Percentiles rank a stretch among this genome's conserved stretches.
These are phyloP conservation scores for Penicillium desertorum DNA, from an alignment of 495 filamentous ascomycete species.

Conservation along the genomic window DNA sequence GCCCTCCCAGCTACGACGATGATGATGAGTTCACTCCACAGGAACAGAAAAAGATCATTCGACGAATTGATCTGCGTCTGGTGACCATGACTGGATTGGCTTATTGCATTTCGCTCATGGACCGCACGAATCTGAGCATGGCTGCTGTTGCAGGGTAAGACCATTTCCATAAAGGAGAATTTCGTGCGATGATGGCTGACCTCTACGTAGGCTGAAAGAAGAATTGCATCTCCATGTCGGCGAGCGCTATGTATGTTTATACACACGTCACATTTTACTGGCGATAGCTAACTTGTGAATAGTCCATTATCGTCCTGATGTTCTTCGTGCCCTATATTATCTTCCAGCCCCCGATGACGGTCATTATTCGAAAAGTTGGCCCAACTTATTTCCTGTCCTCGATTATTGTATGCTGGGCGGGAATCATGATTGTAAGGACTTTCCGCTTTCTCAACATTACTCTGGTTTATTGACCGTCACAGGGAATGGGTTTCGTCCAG, in stretches of 20 bases:
- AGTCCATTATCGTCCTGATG: slow-evolving; percentile 59
- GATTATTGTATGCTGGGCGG: slow-evolving; percentile 56
- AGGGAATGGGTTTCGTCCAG: slow-evolving; percentile 60
- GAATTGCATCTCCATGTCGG: slow-evolving; percentile 50
- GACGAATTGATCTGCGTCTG: slow-evolving; percentile 60
- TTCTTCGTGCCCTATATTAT: slow-evolving; percentile 68
- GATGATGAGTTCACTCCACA: slow-evolving; percentile 39
- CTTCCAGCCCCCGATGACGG: slow-evolving; percentile 60
- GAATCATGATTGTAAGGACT: slow-evolving; percentile 40
- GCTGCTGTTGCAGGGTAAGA: slow-evolving; percentile 60
- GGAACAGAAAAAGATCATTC: slow-evolving; percentile 52
- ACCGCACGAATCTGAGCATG: slow-evolving; percentile 64
- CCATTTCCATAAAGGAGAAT: background rate
- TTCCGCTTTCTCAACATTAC: background rate
- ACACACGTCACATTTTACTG: background rate
- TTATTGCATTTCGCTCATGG: slow-evolving; percentile 67
- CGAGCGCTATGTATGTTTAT: slow-evolving; percentile 38
- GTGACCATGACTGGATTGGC: slow-evolving; percentile 63
- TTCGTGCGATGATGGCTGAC: background rate
- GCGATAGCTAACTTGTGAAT: background rate
- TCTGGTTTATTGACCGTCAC: background rate
- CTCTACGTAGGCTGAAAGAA: slow-evolving; percentile 43
- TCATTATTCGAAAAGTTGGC: slow-evolving; percentile 60
- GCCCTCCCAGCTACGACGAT: slow-evolving; percentile 19
- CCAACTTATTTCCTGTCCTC: slow-evolving; percentile 54